Conservation (phyloP, 1,284 basidiomycete species). For the Rhodotorula sp. region DNA sequence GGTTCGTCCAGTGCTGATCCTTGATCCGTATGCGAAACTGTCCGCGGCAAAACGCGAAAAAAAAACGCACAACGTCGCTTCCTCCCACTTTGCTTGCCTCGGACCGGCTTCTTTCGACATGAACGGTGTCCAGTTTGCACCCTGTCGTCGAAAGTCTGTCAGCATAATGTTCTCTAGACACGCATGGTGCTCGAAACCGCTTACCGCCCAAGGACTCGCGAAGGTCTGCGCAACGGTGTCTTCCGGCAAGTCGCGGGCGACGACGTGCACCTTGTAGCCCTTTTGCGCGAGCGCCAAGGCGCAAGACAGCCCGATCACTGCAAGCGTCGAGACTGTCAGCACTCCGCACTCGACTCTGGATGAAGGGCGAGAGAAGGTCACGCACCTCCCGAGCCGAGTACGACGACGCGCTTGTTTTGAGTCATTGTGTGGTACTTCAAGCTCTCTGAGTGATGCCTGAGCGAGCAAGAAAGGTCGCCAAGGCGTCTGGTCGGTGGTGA, state of each 20-base stretch:
- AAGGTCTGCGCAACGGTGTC: slow-evolving; percentile 63
- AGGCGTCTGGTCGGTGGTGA: too few relatives aligned
- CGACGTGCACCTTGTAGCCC: slow-evolving; percentile 59
- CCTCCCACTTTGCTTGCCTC: slow-evolving; percentile 30
- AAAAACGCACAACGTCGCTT: slow-evolving; percentile 22
- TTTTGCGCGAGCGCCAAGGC: slow-evolving; percentile 51
- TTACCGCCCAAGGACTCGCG: slow-evolving; percentile 68
- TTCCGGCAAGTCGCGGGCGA: slow-evolving; percentile 66
- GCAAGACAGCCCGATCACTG: slow-evolving; percentile 55
- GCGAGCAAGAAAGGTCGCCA: neutral
- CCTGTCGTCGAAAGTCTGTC: slow-evolving; percentile 49
- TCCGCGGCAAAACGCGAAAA: neutral
- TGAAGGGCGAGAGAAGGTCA: neutral
- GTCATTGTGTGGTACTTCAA: neutral
- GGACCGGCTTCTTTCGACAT: slow-evolving; percentile 31
- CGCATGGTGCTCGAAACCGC: slow-evolving; percentile 40
- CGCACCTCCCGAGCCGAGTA: slow-evolving; percentile 28
- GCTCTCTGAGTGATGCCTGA: neutral
- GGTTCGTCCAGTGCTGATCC: too few relatives aligned
- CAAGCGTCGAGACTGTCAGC: neutral
- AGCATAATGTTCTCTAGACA: neutral
- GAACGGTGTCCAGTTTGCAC: slow-evolving; percentile 67
- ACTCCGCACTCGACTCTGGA: neutral
- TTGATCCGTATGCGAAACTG: too few relatives aligned
- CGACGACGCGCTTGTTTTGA: slow-evolving; percentile 10